These are phyloP conservation scores for Cinnamomum chago DNA, from an alignment of 164 flowering plant species.

Conservation along the genomic window DNA sequence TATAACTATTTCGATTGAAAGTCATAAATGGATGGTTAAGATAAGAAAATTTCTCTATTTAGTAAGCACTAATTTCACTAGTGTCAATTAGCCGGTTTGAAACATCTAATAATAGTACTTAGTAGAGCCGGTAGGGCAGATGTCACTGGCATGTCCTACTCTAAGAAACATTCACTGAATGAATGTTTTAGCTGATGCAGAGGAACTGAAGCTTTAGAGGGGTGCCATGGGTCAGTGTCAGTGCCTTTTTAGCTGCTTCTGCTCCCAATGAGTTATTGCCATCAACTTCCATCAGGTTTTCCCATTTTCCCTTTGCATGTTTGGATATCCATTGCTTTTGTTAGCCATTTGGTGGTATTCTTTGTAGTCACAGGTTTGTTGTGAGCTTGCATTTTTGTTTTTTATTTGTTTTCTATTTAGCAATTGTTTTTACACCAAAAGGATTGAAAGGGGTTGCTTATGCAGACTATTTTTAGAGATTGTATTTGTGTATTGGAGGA, in stretches of 20 bases:
- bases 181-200: constrained; percentile 27
- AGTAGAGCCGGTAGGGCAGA: too few relatives aligned
- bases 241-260: constrained; percentile 91
- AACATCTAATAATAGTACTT: too few relatives aligned
- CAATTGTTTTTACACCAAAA: constrained; percentile 26
- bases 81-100: too few relatives aligned
- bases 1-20: too few relatives aligned
- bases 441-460: constrained; percentile 28
- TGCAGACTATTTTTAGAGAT: constrained; percentile 31
- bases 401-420: constrained; percentile 18
- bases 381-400: constrained; percentile 64
- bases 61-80: too few relatives aligned
- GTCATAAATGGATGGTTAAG: too few relatives aligned
- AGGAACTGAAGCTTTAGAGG: constrained; percentile 10
- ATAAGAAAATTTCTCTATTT: too few relatives aligned
- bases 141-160: too few relatives aligned
- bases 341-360: constrained; percentile 47
- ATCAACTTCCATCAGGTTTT: constrained; percentile 15
- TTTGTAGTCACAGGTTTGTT: constrained; percentile 54
- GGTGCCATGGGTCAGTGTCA: constrained; percentile 55
- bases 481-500: constrained; percentile 36
- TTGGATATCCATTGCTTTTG: constrained; percentile 25
- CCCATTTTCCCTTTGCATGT: constrained; percentile 19
- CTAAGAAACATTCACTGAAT: too few relatives aligned
- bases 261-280: constrained; percentile 53